These are phyloP conservation scores for Pyrus hybrid DNA, from an alignment of 331 rosid genomes.

Conservation along the genomic window DNA sequence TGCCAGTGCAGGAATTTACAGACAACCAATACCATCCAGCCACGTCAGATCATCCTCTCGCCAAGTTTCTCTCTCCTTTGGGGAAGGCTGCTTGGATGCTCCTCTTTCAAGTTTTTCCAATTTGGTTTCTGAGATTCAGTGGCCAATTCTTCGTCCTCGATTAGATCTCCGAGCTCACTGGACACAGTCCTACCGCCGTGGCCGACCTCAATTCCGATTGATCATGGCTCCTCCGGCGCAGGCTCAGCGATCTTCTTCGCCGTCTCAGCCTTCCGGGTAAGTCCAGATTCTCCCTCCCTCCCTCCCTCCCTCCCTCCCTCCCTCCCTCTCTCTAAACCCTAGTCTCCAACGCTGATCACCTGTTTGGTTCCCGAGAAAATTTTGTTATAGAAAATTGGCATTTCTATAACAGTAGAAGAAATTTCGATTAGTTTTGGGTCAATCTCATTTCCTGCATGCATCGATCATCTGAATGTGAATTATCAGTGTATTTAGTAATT, in stretches of 20 bases:
- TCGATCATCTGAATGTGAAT: background rate
- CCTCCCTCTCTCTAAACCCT: conserved; percentile 12
- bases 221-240: conserved; percentile 86
- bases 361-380: background rate
- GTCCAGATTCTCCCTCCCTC: conserved; percentile 9
- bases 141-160: background rate
- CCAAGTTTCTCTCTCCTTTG: background rate
- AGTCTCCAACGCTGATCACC: background rate
- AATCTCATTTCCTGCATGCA: background rate
- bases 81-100: background rate
- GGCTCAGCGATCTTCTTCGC: conserved; percentile 77
- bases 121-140: background rate
- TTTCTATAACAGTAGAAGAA: background rate
- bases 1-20: background rate
- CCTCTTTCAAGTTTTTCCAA: background rate
- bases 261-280: conserved; percentile 98
- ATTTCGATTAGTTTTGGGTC: background rate
- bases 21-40: conserved; percentile 24
- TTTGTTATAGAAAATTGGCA: background rate
- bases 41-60: conserved; percentile 20
- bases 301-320: no score
- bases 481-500: background rate
- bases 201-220: conserved; percentile 12
- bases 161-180: conserved; percentile 31
- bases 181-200: background rate